phyloP scores from a whole-genome alignment of 306 rosid species.

The Urtica urens region DNA sequence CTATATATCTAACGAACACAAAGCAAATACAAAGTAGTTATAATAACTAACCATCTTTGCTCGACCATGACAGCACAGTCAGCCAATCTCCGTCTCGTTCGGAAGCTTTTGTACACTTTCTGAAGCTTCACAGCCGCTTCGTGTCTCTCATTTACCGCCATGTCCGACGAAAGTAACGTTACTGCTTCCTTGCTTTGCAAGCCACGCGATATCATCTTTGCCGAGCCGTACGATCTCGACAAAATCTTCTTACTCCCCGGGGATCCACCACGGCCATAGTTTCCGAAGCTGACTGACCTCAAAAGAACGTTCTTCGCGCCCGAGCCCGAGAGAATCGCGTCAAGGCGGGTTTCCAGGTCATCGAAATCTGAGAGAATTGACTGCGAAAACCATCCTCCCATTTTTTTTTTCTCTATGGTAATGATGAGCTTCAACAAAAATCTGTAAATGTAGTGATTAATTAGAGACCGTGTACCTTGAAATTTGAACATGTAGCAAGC shows the following conservation, averaged over 20 bases:
- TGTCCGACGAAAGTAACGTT: slow-evolving; percentile 20
- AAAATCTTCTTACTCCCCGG: background rate
- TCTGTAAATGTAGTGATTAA: slow-evolving; percentile 19
- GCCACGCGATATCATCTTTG: slow-evolving; percentile 34
- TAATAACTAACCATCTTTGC: slow-evolving; percentile 85
- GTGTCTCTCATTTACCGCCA: slow-evolving; percentile 21
- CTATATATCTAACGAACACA: too few relatives aligned
- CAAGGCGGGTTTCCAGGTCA: slow-evolving; percentile 25
- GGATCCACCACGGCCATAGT: slow-evolving; percentile 25
- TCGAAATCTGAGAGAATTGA: slow-evolving; percentile 21
- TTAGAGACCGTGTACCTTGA: too few relatives aligned
- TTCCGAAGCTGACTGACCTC: slow-evolving; percentile 22
- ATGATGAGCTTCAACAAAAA: background rate
- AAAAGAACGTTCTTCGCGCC: slow-evolving; percentile 18
- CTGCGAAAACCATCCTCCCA: slow-evolving; percentile 25
- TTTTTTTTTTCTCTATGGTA: slow-evolving; percentile 1
- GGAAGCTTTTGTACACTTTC: slow-evolving; percentile 86
- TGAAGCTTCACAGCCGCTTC: slow-evolving; percentile 69
- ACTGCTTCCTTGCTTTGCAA: slow-evolving; percentile 29
- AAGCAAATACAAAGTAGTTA: too few relatives aligned
- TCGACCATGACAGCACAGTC: slow-evolving; percentile 89
- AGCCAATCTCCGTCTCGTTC: slow-evolving; percentile 73
- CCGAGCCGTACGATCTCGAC: slow-evolving; percentile 17
- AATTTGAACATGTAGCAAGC: too few relatives aligned
- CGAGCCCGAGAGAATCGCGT: slow-evolving; percentile 26